Evolutionary conservation across 2,329 filamentous ascomycete species (phyloP), one percentile per base, ranked within the genome.

Genomic region (Pseudogymnoascus sp.): DNA sequence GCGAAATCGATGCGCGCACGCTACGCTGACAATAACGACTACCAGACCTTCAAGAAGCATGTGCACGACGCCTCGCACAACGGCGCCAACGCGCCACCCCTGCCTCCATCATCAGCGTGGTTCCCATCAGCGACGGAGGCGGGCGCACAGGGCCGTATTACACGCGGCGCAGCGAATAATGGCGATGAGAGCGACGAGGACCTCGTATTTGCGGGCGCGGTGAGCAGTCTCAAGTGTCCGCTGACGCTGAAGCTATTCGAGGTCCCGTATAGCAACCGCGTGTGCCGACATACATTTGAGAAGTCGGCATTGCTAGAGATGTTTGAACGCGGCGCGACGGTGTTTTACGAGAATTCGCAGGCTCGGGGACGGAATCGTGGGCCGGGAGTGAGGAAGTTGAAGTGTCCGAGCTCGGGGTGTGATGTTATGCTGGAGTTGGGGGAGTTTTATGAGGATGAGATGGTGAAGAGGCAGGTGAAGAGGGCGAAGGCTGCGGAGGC

Each of bases 231-330:
- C 34, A 87, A 84, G 69, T 93, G 90, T 70, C 88, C 89, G 0
- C 74, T 93, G 19, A 89, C 88, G 0, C 77, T 92, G 68, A 78
- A 79, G 62, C 78, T 82, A 51, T 86, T 91, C 77, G 77, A 79
- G 45, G 81, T 90, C 62, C 90, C 90, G 0, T 85, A 84, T 70
- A 89, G 83, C 63, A 90, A 84, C 69, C 77, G 73, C 13, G 83
- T 84, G 68, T 93, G 90, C 77, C 85, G 83, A 63, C 90, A 93
- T 73, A 86, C 83, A 0, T 93, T 90, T 72, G 88, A 93, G 71
- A 87, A 84, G 73, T 71, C 73, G 1, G 84, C 85, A 0, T 87
- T 93, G 41, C 64, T 83, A 23, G 81, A 85, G 48, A 87, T 71
- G 62, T 57, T 69, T 54, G 31, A 63, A 3, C 36, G 57, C 1